These are phyloP conservation scores for Ensete glaucum DNA, from an alignment of 176 grass and related monocot genomes.

Conservation along the genomic window DNA sequence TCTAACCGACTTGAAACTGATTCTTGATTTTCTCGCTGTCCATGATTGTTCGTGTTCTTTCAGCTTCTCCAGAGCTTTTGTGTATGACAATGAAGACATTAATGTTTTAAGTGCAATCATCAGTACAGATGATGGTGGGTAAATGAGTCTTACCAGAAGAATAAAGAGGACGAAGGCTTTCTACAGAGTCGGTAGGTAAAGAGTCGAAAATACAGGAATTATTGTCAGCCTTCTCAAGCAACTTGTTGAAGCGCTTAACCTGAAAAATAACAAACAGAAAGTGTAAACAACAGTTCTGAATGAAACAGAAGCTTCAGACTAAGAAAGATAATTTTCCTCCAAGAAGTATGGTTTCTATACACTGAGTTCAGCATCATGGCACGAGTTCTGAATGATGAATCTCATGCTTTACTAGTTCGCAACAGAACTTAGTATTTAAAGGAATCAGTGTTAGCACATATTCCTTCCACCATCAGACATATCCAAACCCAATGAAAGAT, in stretches of 20 bases:
- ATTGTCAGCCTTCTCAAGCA: slow-evolving; percentile 73
- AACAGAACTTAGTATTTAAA: background rate
- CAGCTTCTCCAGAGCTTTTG: slow-evolving; percentile 70
- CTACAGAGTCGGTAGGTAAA: slow-evolving; percentile 51
- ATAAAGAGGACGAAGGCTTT: slow-evolving; percentile 51
- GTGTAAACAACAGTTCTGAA: background rate
- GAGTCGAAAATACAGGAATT: slow-evolving; percentile 41
- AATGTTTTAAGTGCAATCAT: background rate
- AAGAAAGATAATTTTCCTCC: too few species aligned
- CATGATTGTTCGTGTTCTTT: slow-evolving; percentile 50
- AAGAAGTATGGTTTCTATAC: too few species aligned
- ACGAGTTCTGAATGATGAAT: background rate
- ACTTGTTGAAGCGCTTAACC: slow-evolving; percentile 69
- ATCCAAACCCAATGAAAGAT: too few species aligned
- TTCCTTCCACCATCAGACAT: too few species aligned
- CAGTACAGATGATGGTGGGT: slow-evolving; percentile 2
- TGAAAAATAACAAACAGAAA: slow-evolving; percentile 9
- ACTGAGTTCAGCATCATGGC: background rate
- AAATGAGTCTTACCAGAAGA: slow-evolving; percentile 29
- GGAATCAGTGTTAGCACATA: background rate
- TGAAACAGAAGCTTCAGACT: too few species aligned
- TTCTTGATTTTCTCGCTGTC: slow-evolving; percentile 46
- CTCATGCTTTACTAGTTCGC: background rate
- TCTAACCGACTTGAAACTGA: slow-evolving; percentile 19
- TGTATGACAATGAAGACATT: slow-evolving; percentile 16